Conservation (phyloP, 208 protist genomes). For the Leishmania amazonensis region DNA sequence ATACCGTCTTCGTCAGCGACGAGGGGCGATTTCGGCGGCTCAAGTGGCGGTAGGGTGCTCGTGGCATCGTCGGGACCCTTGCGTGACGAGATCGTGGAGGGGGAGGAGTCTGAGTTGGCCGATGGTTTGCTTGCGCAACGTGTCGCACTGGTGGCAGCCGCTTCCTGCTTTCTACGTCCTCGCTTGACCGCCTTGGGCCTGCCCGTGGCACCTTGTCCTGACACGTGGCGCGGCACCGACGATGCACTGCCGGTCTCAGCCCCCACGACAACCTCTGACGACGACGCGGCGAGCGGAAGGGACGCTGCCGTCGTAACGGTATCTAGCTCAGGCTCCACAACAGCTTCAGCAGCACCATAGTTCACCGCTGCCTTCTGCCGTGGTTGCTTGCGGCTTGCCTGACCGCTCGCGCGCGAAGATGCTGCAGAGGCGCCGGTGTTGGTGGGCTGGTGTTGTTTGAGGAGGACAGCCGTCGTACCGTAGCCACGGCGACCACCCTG, state of each 20-base stretch:
- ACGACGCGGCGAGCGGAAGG: not conserved
- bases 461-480: constrained; percentile 22
- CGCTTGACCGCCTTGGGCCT: constrained; percentile 4
- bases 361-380: constrained; percentile 4
- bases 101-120: not conserved
- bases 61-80: not conserved
- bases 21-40: constrained; percentile 3
- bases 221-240: not conserved
- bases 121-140: not conserved
- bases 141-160: not conserved
- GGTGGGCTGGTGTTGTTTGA: constrained; percentile 32
- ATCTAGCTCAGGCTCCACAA: constrained; percentile 21
- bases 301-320: not conserved
- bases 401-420: not conserved
- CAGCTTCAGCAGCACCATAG: constrained; percentile 1
- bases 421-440: constrained; percentile 17
- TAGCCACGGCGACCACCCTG: constrained; percentile 6
- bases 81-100: not conserved
- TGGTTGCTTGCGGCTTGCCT: constrained; percentile 14
- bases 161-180: constrained; percentile 9
- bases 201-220: not conserved
- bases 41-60: not conserved
- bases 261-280: not conserved
- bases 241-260: not conserved
- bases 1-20: not conserved